Percentiles rank a stretch among this genome's conserved stretches.
Evolutionary conservation across 169 alveolate genomes (phyloP).

Genomic region (Plasmodium adleri): DNA sequence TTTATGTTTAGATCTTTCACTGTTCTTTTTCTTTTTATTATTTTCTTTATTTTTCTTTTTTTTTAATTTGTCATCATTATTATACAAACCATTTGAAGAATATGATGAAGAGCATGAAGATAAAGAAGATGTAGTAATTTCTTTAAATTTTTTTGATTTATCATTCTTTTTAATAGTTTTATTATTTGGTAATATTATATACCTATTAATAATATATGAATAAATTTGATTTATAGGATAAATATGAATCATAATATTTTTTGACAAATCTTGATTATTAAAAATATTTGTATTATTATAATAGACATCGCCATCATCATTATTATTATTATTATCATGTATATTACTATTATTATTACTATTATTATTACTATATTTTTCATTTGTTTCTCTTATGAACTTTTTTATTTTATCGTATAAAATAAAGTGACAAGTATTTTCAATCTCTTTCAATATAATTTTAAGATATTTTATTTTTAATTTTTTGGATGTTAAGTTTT

Average conservation of each 20-base stretch:
- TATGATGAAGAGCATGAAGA: not conserved
- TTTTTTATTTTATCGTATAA: conserved; percentile 38
- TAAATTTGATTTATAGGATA: conserved; percentile 16
- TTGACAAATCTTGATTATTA: not conserved
- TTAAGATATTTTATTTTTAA: conserved; percentile 52
- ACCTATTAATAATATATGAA: conserved; percentile 4
- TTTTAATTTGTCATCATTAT: conserved; percentile 1
- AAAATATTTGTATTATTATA: not conserved
- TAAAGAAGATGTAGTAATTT: not conserved
- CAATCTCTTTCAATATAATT: conserved; percentile 64
- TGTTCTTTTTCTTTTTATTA: not conserved
- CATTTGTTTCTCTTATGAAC: conserved; percentile 32
- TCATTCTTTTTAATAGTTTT: not conserved
- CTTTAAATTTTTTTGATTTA: not conserved
- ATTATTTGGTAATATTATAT: not conserved
- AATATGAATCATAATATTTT: conserved; percentile 1
- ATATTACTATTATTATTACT: not conserved
- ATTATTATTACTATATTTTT: conserved; percentile 8
- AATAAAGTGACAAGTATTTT: conserved; percentile 54
- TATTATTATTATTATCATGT: not conserved
- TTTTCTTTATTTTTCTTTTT: conserved; percentile 1
- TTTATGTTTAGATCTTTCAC: not conserved
- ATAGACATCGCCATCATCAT: not conserved
- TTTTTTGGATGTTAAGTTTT: conserved; percentile 16
- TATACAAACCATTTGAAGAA: not conserved